Conservation (phyloP, 371 early-diverging fungal genomes). For the Mortierella sp. region DNA sequence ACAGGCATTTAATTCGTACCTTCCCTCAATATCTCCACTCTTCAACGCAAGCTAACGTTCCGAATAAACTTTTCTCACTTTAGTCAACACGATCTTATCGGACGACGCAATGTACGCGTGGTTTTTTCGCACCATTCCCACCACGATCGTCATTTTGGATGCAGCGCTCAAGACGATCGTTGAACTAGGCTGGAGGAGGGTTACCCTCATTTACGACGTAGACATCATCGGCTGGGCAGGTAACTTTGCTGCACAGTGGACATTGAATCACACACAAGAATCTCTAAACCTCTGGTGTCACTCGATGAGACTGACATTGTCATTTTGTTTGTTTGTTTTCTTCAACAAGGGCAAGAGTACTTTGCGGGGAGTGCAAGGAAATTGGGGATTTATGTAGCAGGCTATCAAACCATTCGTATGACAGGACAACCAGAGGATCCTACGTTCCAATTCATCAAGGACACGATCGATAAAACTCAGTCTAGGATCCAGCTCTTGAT, state of each 20-base stretch:
- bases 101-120: conserved; percentile 66
- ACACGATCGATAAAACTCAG: background rate
- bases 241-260: background rate
- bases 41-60: background rate
- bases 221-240: conserved; percentile 59
- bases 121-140: conserved; percentile 71
- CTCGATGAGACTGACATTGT: background rate
- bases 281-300: background rate
- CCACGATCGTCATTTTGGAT: conserved; percentile 63
- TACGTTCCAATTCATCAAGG: background rate
- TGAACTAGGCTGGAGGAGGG: conserved; percentile 63
- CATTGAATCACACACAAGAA: too few relatives aligned
- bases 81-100: conserved; percentile 53
- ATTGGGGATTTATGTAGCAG: conserved; percentile 19
- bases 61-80: background rate
- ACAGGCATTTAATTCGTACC: background rate
- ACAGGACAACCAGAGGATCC: conserved; percentile 13
- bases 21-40: too few relatives aligned
- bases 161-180: conserved; percentile 63
- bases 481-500: conserved; percentile 37
- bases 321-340: too few relatives aligned
- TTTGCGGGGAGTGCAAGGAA: background rate
- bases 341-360: conserved; percentile 12
- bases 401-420: background rate
- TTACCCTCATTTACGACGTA: conserved; percentile 64